Evolutionary conservation across 208 protist species (phyloP).

Genomic region (Acanthamoeba sp.): DNA sequence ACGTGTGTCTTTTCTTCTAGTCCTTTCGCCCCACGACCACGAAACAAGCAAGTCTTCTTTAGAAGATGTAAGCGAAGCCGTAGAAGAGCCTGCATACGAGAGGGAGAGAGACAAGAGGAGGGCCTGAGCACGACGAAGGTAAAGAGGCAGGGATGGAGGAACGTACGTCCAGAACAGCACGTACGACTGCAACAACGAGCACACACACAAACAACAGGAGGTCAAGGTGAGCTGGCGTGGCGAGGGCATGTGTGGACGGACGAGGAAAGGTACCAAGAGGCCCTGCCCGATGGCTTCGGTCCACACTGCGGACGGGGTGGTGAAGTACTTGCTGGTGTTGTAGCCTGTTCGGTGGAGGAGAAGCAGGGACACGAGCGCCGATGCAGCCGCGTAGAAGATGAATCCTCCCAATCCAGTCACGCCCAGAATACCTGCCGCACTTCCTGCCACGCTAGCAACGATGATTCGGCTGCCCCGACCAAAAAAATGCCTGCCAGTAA

Average conservation of each 20-base stretch:
- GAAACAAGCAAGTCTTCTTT: no score
- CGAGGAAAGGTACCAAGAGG: neutral
- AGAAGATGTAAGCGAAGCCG: constrained; percentile 51
- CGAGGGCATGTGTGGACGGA: neutral
- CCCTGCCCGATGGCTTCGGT: constrained; percentile 23
- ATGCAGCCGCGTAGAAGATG: constrained; percentile 21
- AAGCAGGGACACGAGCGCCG: neutral
- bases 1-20: no score
- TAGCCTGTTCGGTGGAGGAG: neutral
- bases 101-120: neutral
- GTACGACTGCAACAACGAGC: neutral
- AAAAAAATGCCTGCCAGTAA: neutral
- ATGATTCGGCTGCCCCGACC: neutral
- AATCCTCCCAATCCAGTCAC: constrained; percentile 18
- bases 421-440: constrained; percentile 16
- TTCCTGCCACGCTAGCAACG: constrained; percentile 21
- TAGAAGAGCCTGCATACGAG: constrained; percentile 35
- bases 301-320: neutral
- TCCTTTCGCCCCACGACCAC: no score
- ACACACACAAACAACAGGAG: neutral
- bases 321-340: constrained; percentile 9
- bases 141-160: neutral
- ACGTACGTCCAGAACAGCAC: constrained; percentile 60
- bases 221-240: neutral
- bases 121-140: neutral